These are phyloP conservation scores for Saturnispora saitoi DNA, from an alignment of 805 yeast genomes.

Conservation along the genomic window DNA sequence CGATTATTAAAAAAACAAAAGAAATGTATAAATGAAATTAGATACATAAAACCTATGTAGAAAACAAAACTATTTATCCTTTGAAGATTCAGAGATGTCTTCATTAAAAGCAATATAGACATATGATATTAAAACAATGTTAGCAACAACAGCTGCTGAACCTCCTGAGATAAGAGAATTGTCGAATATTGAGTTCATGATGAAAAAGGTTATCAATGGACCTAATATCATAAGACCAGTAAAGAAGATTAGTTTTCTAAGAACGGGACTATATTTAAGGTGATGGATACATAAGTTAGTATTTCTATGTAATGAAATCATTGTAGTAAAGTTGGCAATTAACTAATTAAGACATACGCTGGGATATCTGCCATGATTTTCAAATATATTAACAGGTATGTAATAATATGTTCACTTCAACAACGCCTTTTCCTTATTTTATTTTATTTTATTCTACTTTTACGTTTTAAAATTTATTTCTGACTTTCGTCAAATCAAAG, in stretches of 20 bases:
- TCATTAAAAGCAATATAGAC: conserved; percentile 69
- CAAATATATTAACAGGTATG: background rate
- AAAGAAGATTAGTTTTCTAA: conserved; percentile 61
- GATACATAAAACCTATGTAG: no score
- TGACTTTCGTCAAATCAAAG: no score
- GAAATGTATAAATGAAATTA: no score
- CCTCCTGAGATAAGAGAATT: conserved; percentile 71
- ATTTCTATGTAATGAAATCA: no score
- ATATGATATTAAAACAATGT: conserved; percentile 64
- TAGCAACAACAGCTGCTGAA: conserved; percentile 68
- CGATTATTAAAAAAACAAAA: background rate
- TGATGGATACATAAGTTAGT: no score
- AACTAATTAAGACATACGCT: conserved; percentile 28
- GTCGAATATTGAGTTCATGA: conserved; percentile 22
- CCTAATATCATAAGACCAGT: conserved; percentile 68
- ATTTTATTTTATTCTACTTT: no score
- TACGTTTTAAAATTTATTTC: no score
- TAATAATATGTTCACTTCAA: no score
- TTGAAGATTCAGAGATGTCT: conserved; percentile 32
- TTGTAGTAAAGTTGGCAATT: no score
- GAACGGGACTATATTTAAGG: conserved; percentile 40
- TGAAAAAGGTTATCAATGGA: conserved; percentile 58
- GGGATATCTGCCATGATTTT: conserved; percentile 30
- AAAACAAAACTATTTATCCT: conserved; percentile 15
- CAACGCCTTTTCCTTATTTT: no score